Base-by-base conservation (phyloP, 75 land plant genomes). In the Picea glauca region DNA sequence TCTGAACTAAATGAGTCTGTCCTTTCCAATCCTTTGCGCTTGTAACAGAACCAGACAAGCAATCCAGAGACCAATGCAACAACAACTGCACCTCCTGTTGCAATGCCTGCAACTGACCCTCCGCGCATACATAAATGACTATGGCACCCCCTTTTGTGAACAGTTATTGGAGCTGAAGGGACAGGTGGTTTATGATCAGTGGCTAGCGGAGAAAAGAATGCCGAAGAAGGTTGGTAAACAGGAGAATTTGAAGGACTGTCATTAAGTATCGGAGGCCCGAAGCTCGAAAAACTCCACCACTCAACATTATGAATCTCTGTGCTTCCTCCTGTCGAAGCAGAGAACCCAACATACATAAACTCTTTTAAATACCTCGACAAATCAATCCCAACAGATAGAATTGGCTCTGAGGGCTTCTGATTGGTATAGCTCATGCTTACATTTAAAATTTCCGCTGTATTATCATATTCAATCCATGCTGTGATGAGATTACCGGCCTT, bases 311-410 rank as follows among this genome's bases (percentile, higher is more conserved):
- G 98, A 38, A 79, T 64, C 76, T 93, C 98, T 4, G 91, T 90
- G 60, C 94, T 91, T 9, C 92, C 92, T 77, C 92, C 92, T 2
- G 98, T 96, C 1, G 98, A 95, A 0, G 86, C 93, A 26, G 96
- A 87, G 82, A 96, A 96, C 0, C 98, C 98, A 8, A 93, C 98
- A 77, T 74, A 96, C 89, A 90, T 85, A 63, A 87, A 87, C 77
- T 96, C 94, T 23, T 74, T 80, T 8, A 90, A 78, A 40, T 78
- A 72, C 46, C 66, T 75, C 40, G 66, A 84, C 38, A 96, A 87
- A 75, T 90, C 88, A 17, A 88, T 26, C 23, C 70, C 61, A 32
- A 84, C 60, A 0, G 88, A 82, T 0, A 96, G 58, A 14, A 96
- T 60, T 0, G 94, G 96, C 1, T 56, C 63, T 21, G 72, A 76